phyloP scores from a whole-genome alignment of 2,329 filamentous ascomycete species.

The Calycina herbarum region DNA sequence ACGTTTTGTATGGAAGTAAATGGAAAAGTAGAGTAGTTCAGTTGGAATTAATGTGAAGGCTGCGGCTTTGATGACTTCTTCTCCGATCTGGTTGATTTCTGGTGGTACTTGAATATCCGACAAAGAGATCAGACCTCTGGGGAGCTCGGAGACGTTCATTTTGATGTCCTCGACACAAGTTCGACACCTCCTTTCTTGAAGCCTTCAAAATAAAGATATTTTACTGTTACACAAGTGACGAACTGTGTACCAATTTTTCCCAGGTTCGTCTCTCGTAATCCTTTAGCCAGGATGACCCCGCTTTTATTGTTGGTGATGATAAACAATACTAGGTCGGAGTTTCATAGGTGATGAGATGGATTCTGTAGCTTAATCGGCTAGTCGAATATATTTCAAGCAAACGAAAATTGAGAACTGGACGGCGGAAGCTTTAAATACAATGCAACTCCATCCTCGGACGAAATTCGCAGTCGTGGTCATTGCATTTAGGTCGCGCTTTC shows the following conservation, averaged over 20 bases:
- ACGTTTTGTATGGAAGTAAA: constrained; percentile 36
- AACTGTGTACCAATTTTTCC: not conserved
- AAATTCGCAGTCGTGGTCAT: not conserved
- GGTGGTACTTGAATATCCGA: constrained; percentile 22
- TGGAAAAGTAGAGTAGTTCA: constrained; percentile 37
- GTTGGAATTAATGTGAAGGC: constrained; percentile 34
- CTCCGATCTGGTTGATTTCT: constrained; percentile 27
- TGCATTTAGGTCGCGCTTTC: not conserved
- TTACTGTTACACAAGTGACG: not conserved
- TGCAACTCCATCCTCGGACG: not conserved
- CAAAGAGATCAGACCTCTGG: constrained; percentile 4
- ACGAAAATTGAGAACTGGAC: not conserved
- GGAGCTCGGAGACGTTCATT: constrained; percentile 28
- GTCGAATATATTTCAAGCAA: not conserved
- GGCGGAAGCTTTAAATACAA: not conserved
- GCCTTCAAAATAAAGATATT: not conserved
- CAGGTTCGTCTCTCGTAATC: not conserved
- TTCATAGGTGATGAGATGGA: not conserved
- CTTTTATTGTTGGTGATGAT: not conserved
- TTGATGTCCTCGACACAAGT: not conserved
- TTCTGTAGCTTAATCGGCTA: not conserved
- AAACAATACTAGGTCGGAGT: not conserved
- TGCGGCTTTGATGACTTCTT: constrained; percentile 32
- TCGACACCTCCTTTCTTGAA: not conserved
- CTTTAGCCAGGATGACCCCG: not conserved